Evolutionary conservation across 2,329 filamentous ascomycete genomes (phyloP), one percentile per base, ranked within the genome.

Genomic region (Paracoccidioides lutzii): DNA sequence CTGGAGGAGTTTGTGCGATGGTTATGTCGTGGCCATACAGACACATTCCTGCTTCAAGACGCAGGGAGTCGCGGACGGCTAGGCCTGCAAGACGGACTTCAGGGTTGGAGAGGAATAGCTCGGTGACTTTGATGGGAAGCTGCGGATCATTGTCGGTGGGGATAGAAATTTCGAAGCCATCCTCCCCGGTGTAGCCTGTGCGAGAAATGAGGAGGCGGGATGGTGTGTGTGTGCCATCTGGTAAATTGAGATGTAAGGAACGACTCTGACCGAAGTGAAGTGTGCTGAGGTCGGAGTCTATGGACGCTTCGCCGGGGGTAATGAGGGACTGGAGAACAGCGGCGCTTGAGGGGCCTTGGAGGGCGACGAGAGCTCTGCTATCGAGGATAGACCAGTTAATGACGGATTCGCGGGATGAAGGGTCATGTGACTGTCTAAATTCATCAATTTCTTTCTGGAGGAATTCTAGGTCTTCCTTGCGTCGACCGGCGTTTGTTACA

Each of bases 11-110:
- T 9, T 81, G 85, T 0, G 75, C 76, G 57, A 95, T 91, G 69
- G 94, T 84, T 41, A 98, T 81, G 70, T 98, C 93, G 73, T 97
- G 89, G n/a, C 93, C 93, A 74, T 98, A 98, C n/a, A 98, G 80
- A 72, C 93, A 98, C 91, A 98, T 95, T 59, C 93, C 93, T 0
- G 93, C 93, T 75, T 98, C 93, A 35, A 98, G 82, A 49, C 93
- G 84, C 58, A 98, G 81, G 59, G 87, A 94, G 71, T 98, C 93
- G 60, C 93, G 82, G 2, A 93, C 89, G 8, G 90, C 93, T 0
- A 98, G 80, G 3, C 93, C 93, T 1, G 91, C 90, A 48, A 95
- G 80, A 65, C 86, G 85, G 14, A 95, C 76, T 32, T 84, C 84
- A 0, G 77, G 76, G 37, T 80, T 75, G 43, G 78, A 70, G 49